Percentiles rank a stretch among this genome's conserved stretches.
phyloP scores from a whole-genome alignment of 1,284 basidiomycete genomes.

The Cystobasidium slooffiae region DNA sequence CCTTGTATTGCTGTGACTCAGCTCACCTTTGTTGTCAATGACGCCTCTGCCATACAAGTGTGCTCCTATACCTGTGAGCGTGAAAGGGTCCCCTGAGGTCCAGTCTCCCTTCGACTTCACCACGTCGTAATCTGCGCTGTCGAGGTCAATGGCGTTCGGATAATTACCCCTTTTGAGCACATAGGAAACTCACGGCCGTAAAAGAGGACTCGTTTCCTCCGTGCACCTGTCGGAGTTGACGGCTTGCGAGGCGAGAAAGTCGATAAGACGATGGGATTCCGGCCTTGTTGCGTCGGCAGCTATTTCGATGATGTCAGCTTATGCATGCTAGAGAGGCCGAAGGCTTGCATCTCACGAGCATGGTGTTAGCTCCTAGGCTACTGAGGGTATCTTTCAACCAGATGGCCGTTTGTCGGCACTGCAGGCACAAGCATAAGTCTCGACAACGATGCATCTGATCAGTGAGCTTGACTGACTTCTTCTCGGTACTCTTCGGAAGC shows the following conservation, averaged over 20 bases:
- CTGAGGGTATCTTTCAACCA: constrained; percentile 84
- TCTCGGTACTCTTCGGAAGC: constrained; percentile 71
- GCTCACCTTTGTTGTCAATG: constrained; percentile 56
- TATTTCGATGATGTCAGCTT: constrained; percentile 56
- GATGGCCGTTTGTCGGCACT: constrained; percentile 84
- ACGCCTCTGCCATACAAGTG: constrained; percentile 93
- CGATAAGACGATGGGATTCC: constrained; percentile 82
- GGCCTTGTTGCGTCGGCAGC: constrained; percentile 52
- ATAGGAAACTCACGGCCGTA: constrained; percentile 67
- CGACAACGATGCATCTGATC: too few relatives aligned
- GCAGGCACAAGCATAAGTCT: background rate
- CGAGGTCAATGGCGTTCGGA: background rate
- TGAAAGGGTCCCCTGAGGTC: constrained; percentile 89
- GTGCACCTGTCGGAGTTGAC: constrained; percentile 57
- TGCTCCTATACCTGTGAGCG: constrained; percentile 80
- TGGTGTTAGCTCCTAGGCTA: constrained; percentile 79
- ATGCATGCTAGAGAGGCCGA: background rate
- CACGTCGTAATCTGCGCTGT: constrained; percentile 79
- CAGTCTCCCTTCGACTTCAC: constrained; percentile 69
- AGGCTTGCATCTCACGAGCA: constrained; percentile 65
- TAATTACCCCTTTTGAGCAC: background rate
- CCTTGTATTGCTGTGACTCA: too few relatives aligned
- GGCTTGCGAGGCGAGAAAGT: constrained; percentile 63
- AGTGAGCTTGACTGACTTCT: constrained; percentile 60
- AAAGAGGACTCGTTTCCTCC: constrained; percentile 72